These are phyloP conservation scores for Rauvolfia tetraphylla DNA, from an alignment of 257 asterid genomes.

Conservation along the genomic window DNA sequence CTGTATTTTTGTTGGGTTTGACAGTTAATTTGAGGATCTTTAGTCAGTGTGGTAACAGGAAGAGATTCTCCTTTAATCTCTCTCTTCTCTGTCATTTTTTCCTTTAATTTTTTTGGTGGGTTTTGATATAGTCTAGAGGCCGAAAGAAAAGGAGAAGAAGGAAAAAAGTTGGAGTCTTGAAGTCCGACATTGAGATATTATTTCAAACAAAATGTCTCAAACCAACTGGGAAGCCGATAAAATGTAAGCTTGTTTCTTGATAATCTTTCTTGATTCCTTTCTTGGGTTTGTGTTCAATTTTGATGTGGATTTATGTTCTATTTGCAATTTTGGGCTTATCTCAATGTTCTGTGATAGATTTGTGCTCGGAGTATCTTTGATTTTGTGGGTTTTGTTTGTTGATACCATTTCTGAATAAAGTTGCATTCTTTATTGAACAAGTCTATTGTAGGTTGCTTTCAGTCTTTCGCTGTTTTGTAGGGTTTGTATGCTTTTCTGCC, in stretches of 20 bases:
- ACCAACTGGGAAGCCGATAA: constrained; percentile 99
- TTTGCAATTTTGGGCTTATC: constrained; percentile 14
- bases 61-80: background rate
- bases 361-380: constrained; percentile 19
- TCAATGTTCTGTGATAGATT: constrained; percentile 30
- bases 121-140: constrained; percentile 12
- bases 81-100: background rate
- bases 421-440: constrained; percentile 9
- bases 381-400: constrained; percentile 14
- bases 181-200: constrained; percentile 40
- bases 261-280: background rate
- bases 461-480: background rate
- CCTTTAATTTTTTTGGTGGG: background rate
- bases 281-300: constrained; percentile 3
- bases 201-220: constrained; percentile 64
- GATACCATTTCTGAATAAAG: constrained; percentile 3
- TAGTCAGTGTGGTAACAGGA: background rate
- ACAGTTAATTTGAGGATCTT: constrained; percentile 11
- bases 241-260: constrained; percentile 50
- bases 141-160: constrained; percentile 28
- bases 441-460: background rate
- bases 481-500: constrained; percentile 6
- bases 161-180: constrained; percentile 23
- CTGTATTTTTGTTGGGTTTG: background rate
- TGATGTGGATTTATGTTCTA: constrained; percentile 12